Base-by-base conservation (phyloP, 2,329 filamentous ascomycete genomes). In the Aureobasidium sp. region DNA sequence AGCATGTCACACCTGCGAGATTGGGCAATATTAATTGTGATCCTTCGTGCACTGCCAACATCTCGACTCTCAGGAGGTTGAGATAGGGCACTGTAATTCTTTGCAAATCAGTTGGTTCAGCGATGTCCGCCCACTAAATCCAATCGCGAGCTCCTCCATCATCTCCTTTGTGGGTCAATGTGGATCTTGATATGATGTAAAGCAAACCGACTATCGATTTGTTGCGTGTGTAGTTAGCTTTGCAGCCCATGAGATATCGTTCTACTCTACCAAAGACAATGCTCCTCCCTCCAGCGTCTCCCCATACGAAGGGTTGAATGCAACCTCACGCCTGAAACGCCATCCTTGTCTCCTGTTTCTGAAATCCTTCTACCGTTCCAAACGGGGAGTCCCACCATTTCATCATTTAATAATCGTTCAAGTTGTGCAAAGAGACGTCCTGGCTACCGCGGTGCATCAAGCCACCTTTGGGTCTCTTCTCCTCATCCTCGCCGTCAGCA, bases 341-440 rank as follows among this genome's bases (percentile, higher is more conserved):
- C 57, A 37, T 46, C 53, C 38, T 46, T 50, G 35, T 51, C 57
- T 51, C 37, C 57, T 43, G 31, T 33, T 29, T 57, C 51, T 55
- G 38, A 38, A 27, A 40, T 55, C 25, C 51, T 19, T 23, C 51
- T 31, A 33, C 37, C 51, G 27, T 55, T 33, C 51, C 37, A 19
- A 55, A 55, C 51, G 38, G 37, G 35, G 21, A 50, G 31, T 38
- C 43, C 55, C 43, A 49, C 43, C 19, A 29, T 42, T 23, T 8
- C 29, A 59, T 59, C 58, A 45, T 46, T 54, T 29, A 60, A 40
- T 61, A 50, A 62, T 77, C 75, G 57, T 77, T 74, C 60, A 76
- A 67, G 69, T 85, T 85, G 70, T 85, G 82, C 66, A 86, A 74
- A 67, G 80, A 81, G 65, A 85, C 83, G 67, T 86, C 84, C 77